Conservation (phyloP, 805 yeast species). For the Cyberlindnera maclurae region DNA sequence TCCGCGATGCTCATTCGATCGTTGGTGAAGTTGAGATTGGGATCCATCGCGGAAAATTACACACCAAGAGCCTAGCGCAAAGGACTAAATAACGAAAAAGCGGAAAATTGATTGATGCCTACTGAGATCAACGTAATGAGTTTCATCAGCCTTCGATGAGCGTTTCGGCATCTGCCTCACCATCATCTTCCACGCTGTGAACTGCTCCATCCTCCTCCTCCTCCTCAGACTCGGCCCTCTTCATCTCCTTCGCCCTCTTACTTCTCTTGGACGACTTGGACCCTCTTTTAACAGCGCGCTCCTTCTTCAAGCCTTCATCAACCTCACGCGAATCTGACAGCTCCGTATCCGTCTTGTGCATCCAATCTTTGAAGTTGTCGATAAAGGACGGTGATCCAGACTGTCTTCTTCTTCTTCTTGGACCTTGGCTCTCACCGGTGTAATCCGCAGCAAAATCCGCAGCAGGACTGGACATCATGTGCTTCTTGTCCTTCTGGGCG, state of each 20-base stretch:
- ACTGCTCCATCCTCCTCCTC: conserved; percentile 2
- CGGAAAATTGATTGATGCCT: too few relatives aligned
- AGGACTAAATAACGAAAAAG: too few relatives aligned
- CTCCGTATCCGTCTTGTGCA: conserved; percentile 24
- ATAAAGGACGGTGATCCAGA: conserved; percentile 22
- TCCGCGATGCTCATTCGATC: conserved; percentile 23
- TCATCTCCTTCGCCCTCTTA: conserved; percentile 2
- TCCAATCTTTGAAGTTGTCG: conserved; percentile 28
- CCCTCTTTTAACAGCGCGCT: not conserved
- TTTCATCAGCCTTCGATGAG: conserved; percentile 3
- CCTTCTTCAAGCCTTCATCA: conserved; percentile 4
- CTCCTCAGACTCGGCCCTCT: too few relatives aligned
- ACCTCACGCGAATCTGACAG: conserved; percentile 4
- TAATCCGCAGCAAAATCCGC: conserved; percentile 45
- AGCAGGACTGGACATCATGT: conserved; percentile 8
- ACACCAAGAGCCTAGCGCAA: too few relatives aligned
- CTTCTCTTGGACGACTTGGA: conserved; percentile 2
- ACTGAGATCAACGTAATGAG: too few relatives aligned
- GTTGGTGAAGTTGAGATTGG: too few relatives aligned
- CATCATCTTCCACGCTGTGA: conserved; percentile 3
- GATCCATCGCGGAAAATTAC: too few relatives aligned
- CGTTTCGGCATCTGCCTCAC: conserved; percentile 12
- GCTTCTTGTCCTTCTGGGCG: conserved; percentile 14
- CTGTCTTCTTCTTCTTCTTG: conserved; percentile 4
- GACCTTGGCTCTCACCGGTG: conserved; percentile 44